These are phyloP conservation scores for Umbelopsis isabellina DNA, from an alignment of 192 early-diverging fungal genomes.

Conservation along the genomic window DNA sequence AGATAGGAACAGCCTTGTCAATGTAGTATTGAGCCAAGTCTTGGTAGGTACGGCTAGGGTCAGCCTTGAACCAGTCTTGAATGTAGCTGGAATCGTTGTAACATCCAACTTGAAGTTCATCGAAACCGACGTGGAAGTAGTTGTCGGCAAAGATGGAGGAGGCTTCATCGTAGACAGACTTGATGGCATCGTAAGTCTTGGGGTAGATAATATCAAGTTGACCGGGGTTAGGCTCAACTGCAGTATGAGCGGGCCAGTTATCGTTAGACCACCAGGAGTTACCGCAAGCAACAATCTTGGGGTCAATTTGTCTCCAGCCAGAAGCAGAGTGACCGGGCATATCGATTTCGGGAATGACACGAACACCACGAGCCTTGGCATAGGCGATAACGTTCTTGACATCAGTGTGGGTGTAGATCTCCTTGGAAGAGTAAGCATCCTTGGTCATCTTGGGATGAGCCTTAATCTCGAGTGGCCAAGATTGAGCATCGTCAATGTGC, in stretches of 20 bases:
- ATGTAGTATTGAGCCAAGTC: slow-evolving; percentile 57
- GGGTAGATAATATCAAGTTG: slow-evolving; percentile 69
- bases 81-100: slow-evolving; percentile 58
- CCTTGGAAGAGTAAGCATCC: slow-evolving; percentile 61
- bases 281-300: slow-evolving; percentile 44
- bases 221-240: slow-evolving; percentile 75
- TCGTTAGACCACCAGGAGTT: slow-evolving; percentile 41
- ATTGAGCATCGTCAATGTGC: slow-evolving; percentile 72
- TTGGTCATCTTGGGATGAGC: slow-evolving; percentile 60
- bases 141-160: slow-evolving; percentile 64
- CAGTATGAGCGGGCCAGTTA: slow-evolving; percentile 48
- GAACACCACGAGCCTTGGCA: slow-evolving; percentile 67
- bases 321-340: slow-evolving; percentile 76
- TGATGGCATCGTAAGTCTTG: slow-evolving; percentile 60
- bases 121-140: slow-evolving; percentile 70
- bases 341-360: slow-evolving; percentile 86
- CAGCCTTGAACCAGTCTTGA: slow-evolving; percentile 31
- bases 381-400: slow-evolving; percentile 68
- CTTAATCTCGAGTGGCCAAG: slow-evolving; percentile 65
- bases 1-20: slow-evolving; percentile 54
- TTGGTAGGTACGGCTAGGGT: slow-evolving; percentile 18
- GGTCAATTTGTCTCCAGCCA: slow-evolving; percentile 24
- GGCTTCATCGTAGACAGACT: slow-evolving; percentile 62
- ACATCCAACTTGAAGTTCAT: slow-evolving; percentile 71
- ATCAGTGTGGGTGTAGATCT: slow-evolving; percentile 71